A percentile compares a stretch with the other conserved stretches of the same genome.
Evolutionary conservation across 208 protist species (phyloP).

Genomic region (Wallacemonas sp.): DNA sequence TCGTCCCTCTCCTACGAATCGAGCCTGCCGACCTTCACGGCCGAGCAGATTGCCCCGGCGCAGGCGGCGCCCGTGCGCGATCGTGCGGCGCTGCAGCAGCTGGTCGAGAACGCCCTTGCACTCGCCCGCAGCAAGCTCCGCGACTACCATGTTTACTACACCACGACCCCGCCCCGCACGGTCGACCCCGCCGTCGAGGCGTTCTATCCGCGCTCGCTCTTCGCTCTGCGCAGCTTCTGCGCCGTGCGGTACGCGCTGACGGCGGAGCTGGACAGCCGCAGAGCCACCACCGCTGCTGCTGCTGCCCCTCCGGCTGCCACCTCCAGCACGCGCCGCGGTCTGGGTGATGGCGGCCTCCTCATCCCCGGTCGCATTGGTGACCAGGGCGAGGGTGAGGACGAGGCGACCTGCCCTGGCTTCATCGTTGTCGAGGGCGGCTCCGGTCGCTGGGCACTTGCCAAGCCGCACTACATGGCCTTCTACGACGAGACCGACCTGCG

Average conservation of each 20-base stretch:
- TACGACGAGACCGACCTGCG: slow-evolving; percentile 37
- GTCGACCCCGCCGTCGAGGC: slow-evolving; percentile 32
- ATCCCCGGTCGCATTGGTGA: slow-evolving; percentile 34
- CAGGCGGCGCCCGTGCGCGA: slow-evolving; percentile 12
- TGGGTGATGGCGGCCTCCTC: no score
- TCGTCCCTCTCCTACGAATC: slow-evolving; percentile 41
- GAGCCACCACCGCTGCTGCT: no score
- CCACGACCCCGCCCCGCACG: slow-evolving; percentile 33
- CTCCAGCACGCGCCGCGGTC: no score
- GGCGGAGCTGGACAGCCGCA: no score
- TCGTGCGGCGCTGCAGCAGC: slow-evolving; percentile 24
- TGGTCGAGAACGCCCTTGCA: slow-evolving; percentile 26
- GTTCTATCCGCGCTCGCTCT: slow-evolving; percentile 58
- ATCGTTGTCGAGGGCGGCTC: slow-evolving; percentile 48
- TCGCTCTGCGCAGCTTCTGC: slow-evolving; percentile 65
- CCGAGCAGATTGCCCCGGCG: slow-evolving; percentile 29
- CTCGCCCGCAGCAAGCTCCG: slow-evolving; percentile 23
- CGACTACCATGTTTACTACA: slow-evolving; percentile 38
- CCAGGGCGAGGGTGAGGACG: background rate
- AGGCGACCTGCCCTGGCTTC: slow-evolving; percentile 35
- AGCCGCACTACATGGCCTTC: slow-evolving; percentile 54
- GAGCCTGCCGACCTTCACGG: slow-evolving; percentile 41
- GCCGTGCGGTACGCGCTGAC: slow-evolving; percentile 44
- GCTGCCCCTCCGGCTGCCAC: no score
- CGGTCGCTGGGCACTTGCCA: slow-evolving; percentile 23